A percentile compares a stretch with the other conserved stretches of the same genome.
phyloP scores from a whole-genome alignment of 2,329 filamentous ascomycete genomes.

The Exophiala xenobiotica region DNA sequence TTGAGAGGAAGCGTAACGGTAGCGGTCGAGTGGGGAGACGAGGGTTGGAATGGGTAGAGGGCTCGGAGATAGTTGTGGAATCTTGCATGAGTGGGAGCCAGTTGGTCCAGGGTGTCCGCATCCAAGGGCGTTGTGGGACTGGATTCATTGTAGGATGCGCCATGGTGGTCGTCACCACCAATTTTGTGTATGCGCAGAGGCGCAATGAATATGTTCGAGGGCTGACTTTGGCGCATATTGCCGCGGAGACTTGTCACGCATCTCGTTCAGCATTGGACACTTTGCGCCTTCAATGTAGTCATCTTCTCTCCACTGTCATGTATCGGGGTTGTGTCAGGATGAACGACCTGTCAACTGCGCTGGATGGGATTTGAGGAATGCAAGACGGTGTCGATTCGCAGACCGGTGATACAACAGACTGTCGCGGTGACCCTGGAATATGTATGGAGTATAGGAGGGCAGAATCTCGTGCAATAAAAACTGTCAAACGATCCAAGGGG shows the following conservation, averaged over 20 bases:
- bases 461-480: slow-evolving; percentile 4
- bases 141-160: slow-evolving; percentile 14
- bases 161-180: slow-evolving; percentile 12
- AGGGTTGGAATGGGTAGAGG: slow-evolving; percentile 87
- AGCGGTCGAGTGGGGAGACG: slow-evolving; percentile 71
- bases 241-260: slow-evolving; percentile 10
- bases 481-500: slow-evolving; percentile 16
- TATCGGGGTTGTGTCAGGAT: too few relatives aligned
- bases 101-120: slow-evolving; percentile 41
- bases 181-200: slow-evolving; percentile 30
- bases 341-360: neutral
- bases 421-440: neutral
- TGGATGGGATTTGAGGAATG: neutral
- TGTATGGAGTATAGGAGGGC: neutral
- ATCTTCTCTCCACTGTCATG: slow-evolving; percentile 1
- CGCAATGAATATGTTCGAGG: slow-evolving; percentile 31
- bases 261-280: slow-evolving; percentile 14
- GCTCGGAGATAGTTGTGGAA: slow-evolving; percentile 95
- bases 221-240: slow-evolving; percentile 23
- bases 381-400: neutral
- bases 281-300: neutral
- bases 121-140: slow-evolving; percentile 5
- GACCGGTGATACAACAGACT: neutral
- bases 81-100: slow-evolving; percentile 56
- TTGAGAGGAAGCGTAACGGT: slow-evolving; percentile 86